Base-by-base conservation (phyloP, 208 protist species). In the Phytomonas sp. region DNA sequence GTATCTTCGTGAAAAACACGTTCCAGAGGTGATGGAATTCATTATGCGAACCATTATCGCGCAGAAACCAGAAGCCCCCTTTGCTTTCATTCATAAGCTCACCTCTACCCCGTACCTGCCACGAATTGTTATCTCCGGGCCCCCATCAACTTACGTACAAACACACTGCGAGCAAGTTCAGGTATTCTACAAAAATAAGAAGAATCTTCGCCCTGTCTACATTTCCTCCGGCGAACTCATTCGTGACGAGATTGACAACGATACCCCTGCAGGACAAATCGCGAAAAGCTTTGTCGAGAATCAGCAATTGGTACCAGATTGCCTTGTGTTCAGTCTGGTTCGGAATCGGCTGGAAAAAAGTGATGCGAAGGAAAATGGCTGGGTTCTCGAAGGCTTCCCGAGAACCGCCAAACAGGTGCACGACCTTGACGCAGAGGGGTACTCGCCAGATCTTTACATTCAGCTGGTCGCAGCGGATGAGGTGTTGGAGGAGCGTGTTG, bases 331-430 rank as follows among this genome's bases (percentile, higher is more conserved):
- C 60, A 60, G 75, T 53, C 77, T 95, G 20, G 80, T 93, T 31
- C 81, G 77, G 33, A 66, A 86, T n/a, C 87, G 90, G 29, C 75
- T 97, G 31, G 56, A 78, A 56, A 33, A 88, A 67, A 82, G 87
- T 20, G 90, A 96, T 60, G 88, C 78, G 23, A 65, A 82, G 59
- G 60, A 79, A 62, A 82, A 92, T 51, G 95, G 95, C 28, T 98
- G 90, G 87, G 75, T 98, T 67, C 77, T 98, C 15, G 93, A 97
- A 68, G 95, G 95, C 34, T 98, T 96, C 73, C 95, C 95, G 15
- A 82, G 93, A 51, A 97, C 84, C 46, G 62, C 75, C 23, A 79
- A 63, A 40, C 95, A 98, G 81, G 95, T 91, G 33, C 70, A 79
- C 61, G 79, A 80, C 34, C 78, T 96, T 26, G 86, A 96, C 56